Evolutionary conservation across 768 basidiomycete genomes (phyloP), one percentile per base, ranked within the genome.

Genomic region (Mycena chlorophos): DNA sequence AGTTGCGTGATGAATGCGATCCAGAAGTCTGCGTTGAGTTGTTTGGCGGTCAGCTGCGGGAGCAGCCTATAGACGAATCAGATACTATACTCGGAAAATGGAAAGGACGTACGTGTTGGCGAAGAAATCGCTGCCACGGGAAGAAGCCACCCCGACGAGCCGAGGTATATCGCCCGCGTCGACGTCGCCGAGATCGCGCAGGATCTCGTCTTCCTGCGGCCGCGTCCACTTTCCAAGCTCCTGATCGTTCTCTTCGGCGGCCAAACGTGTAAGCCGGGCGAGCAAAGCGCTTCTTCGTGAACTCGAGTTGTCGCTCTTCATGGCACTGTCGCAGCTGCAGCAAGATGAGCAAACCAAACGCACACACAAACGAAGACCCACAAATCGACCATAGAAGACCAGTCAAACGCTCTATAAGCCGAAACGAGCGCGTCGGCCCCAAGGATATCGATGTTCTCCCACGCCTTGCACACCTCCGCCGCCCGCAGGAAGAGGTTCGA

Each of bases 341-440:
- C 14, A 30, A 3, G 20, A 39, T 34, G 20, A 37, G 27, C 26
- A 38, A 6, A 10, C 8, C 13, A 14, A 4, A 17, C 12, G 43
- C 2, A 29, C 3, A 17, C 0, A 50, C 2, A 45, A 6, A 42
- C 40, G 12, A 4, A n/a, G 5, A 52, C 56, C 27, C 29, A 63
- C 61, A 65, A 56, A 19, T 53, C 56, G 34, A 55, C 52, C 4
- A 65, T 42, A 5, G 37, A 20, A 3, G 45, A 34, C 61, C 61
- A 65, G 5, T 51, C 58, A 23, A 65, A 63, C 26, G 56, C 58
- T 49, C 56, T 62, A 22, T 65, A 64, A 2, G 61, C 61, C 1
- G 63, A 64, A 1, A 64, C 55, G 20, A 64, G 57, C 5, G 57
- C 61, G 10, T 59, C 58, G 2, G 43, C 25, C 27, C 63, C 61